phyloP scores from a whole-genome alignment of 2,329 filamentous ascomycete species.

The Fusarium pseudoanthophilum region DNA sequence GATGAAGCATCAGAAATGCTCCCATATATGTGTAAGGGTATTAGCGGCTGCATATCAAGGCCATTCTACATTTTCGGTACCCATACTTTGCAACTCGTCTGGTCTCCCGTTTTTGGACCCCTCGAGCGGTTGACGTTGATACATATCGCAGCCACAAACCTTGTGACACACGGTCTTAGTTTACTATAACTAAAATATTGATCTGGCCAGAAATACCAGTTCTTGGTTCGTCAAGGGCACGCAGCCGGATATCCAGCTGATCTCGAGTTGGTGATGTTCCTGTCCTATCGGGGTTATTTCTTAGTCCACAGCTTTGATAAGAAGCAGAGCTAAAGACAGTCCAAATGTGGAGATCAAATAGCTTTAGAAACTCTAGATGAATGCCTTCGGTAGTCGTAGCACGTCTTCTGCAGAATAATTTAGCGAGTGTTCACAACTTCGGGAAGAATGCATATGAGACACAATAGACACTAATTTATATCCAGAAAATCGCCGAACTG shows the following conservation, averaged over 20 bases:
- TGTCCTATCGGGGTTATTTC: neutral
- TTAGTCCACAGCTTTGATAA: too few relatives aligned
- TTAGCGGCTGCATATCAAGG: neutral
- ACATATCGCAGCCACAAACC: neutral
- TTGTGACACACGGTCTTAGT: rapidly evolving
- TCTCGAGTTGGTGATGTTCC: neutral
- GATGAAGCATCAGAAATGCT: too few relatives aligned
- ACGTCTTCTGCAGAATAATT: neutral
- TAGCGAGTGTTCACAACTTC: neutral
- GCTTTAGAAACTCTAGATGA: rapidly evolving
- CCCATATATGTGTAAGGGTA: neutral
- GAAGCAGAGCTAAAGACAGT: too few relatives aligned
- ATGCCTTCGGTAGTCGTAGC: too few relatives aligned
- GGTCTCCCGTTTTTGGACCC: too few relatives aligned
- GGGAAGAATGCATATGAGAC: too few relatives aligned
- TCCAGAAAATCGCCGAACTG: neutral
- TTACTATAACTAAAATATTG: rapidly evolving
- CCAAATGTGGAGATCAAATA: rapidly evolving
- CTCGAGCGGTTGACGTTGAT: neutral
- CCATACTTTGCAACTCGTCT: neutral
- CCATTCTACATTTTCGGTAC: neutral
- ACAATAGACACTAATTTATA: neutral
- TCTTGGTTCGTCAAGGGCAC: too few relatives aligned
- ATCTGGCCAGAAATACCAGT: too few relatives aligned
- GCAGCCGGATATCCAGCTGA: neutral